Evolutionary conservation across 75 land plant genomes (phyloP), one percentile per base, ranked within the genome.

Genomic region (Pinus tabuliformis): DNA sequence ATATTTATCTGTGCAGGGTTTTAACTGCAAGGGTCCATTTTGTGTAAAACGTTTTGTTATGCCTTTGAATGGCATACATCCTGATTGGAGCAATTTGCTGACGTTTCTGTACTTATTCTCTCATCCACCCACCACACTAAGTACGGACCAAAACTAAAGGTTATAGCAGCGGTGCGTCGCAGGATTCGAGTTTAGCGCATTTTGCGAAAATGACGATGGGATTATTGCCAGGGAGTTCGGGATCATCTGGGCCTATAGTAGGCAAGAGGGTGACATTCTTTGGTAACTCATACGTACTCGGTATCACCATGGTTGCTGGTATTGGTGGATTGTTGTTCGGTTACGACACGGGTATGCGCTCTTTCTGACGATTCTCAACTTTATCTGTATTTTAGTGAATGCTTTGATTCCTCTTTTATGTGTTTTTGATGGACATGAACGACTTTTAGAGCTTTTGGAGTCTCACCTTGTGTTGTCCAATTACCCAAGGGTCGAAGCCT

Each of bases 281-380:
- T 58, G 80, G 87, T 70, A 91, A 93, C 72, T 28, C 72, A 3
- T 91, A 91, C 62, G 76, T 91, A 5, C 78, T 93, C 8, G 83
- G 83, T 11, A 74, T 93, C 61, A 93, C 93, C 18, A 58, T 87
- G 6, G 73, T 87, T 57, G 93, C 91, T 59, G 89, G 95, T 11
- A 83, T 93, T 56, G 93, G 95, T 45, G 93, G 94, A 4, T 60
- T 93, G 61, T 81, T 93, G 62, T 93, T 93, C 74, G 95, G 95
- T 3, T 93, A 93, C 72, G 95, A 93, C 42, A 93, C 95, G 58
- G 95, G 95, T 93, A 79, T 74, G 74, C 15, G 30, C 56, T 33
- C 52, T 45, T 8, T 49, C 54, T 49, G 54, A 49, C 54, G 12
- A 49, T 49, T 49, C 54, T 49, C 12, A 49, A 49, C 11, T 9